Evolutionary conservation across 2,329 filamentous ascomycete species (phyloP), one percentile per base, ranked within the genome.

Genomic region (Mycosphaerella arachidis): DNA sequence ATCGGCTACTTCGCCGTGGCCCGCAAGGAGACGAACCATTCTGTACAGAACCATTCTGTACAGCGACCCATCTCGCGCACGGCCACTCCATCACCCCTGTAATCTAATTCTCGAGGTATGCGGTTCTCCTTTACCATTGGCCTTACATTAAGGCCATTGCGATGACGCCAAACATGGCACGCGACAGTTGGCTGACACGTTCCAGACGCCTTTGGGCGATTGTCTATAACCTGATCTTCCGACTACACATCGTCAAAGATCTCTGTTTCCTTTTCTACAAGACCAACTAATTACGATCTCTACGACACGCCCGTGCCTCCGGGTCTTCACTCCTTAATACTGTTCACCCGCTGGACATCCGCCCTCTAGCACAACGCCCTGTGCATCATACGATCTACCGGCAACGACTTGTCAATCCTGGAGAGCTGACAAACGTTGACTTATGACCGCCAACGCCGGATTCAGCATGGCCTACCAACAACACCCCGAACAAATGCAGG

Each of bases 251-350:
- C 58, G 64, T 61, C 60, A 67, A 63, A 61, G 63, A 57, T 58
- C 70, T 71, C 71, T 67, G 62, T 66, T 67, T 67, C 74, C 70
- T 68, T 74, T 76, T 78, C 73, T 65, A 60, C 64, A 63, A 67
- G 71, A 74, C 81, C 80, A 83, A 84, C 82, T 83, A 83, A 78
- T 79, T 78, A 78, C 82, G 76, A 75, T 85, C 82, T 73, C 84
- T 78, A 62, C 61, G 53, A 63, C 61, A 72, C 74, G 73, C 65
- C 70, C 67, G 74, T 76, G 75, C 75, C 72, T 64, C 64, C 66
- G 73, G 76, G 78, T 76, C 77, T 74, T 79, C 82, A 77, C 74
- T 84, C 76, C 72, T 74, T 79, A 78, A 76, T 76, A 69, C 66
- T 64, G 74, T 73, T 75, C 70, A 66, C 61, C 60, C 64, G 65